Percentiles rank a stretch among this genome's conserved stretches.
phyloP scores from a whole-genome alignment of 2,329 filamentous ascomycete genomes.

The Epichloe hybrida region DNA sequence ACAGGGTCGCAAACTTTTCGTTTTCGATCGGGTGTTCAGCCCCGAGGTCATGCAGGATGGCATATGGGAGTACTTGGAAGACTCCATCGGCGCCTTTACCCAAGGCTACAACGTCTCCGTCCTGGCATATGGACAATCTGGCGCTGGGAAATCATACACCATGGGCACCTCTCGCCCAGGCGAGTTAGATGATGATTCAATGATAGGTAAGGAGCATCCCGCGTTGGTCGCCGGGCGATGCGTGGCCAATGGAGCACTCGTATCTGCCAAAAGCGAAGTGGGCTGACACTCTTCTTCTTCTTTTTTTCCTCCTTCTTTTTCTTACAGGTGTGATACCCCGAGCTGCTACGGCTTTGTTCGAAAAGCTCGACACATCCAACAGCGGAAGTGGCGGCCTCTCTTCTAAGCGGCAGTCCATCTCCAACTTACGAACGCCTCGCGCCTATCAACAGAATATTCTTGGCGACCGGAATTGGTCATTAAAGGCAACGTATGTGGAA shows the following conservation, averaged over 20 bases:
- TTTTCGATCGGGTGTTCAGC: slow-evolving; percentile 90
- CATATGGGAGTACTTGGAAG: slow-evolving; percentile 84
- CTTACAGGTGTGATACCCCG: slow-evolving; percentile 78
- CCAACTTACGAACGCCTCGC: slow-evolving; percentile 64
- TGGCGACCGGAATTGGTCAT: slow-evolving; percentile 68
- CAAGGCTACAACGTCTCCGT: slow-evolving; percentile 98
- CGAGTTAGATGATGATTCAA: slow-evolving; percentile 56
- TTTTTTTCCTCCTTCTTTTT: neutral
- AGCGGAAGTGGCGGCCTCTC: slow-evolving; percentile 33
- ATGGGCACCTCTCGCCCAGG: slow-evolving; percentile 88
- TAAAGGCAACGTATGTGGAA: slow-evolving; percentile 90
- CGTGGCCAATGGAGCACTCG: neutral
- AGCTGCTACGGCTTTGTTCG: slow-evolving; percentile 75
- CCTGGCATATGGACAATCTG: slow-evolving; percentile 92
- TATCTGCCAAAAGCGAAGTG: neutral
- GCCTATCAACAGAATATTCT: slow-evolving; percentile 47
- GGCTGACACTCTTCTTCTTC: neutral
- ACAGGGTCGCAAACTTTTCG: slow-evolving; percentile 86
- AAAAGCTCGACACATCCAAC: slow-evolving; percentile 59
- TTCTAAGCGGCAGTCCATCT: slow-evolving; percentile 32
- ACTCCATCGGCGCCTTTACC: slow-evolving; percentile 79
- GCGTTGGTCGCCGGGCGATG: neutral
- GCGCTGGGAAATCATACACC: slow-evolving; percentile 94
- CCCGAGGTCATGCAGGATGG: slow-evolving; percentile 76
- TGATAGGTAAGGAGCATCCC: slow-evolving; percentile 51